These are phyloP conservation scores for Pseudohalonectria lignicola DNA, from an alignment of 2,329 filamentous ascomycete genomes.

Conservation along the genomic window DNA sequence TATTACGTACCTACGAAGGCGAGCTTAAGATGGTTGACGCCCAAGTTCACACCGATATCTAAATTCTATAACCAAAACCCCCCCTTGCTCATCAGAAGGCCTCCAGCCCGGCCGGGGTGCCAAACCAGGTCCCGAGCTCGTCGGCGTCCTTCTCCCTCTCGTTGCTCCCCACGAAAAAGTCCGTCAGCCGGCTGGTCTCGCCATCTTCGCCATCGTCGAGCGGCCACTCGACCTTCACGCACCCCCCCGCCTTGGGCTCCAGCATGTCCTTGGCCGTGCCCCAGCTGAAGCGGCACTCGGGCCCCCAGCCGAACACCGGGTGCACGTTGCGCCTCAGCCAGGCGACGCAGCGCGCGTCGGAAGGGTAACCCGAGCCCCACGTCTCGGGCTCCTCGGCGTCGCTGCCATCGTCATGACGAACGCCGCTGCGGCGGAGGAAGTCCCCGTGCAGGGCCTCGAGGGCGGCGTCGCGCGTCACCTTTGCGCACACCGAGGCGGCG, in stretches of 20 bases:
- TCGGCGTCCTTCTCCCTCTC: conserved; percentile 34
- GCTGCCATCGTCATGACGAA: conserved; percentile 15
- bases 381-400: conserved; percentile 21
- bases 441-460: conserved; percentile 66
- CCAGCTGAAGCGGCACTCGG: conserved; percentile 92
- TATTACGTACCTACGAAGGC: too few species aligned
- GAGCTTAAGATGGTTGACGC: too few species aligned
- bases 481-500: conserved; percentile 88
- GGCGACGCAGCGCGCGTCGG: conserved; percentile 64
- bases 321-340: conserved; percentile 88
- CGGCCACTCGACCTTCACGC: conserved; percentile 76
- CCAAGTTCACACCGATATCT: too few species aligned
- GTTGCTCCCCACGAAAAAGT: conserved; percentile 50
- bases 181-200: conserved; percentile 58
- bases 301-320: conserved; percentile 89
- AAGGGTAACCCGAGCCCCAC: conserved; percentile 94
- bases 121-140: conserved; percentile 77
- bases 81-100: conserved; percentile 46
- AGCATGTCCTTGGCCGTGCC: conserved; percentile 89
- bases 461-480: conserved; percentile 87
- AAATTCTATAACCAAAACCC: background rate
- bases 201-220: conserved; percentile 61
- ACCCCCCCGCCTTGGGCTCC: conserved; percentile 53
- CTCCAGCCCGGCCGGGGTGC: conserved; percentile 56
- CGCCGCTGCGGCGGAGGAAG: conserved; percentile 20